Percentiles rank a stretch among this genome's conserved stretches.
phyloP scores from a whole-genome alignment of 2,329 filamentous ascomycete species.

The Cytospora chrysosperma region DNA sequence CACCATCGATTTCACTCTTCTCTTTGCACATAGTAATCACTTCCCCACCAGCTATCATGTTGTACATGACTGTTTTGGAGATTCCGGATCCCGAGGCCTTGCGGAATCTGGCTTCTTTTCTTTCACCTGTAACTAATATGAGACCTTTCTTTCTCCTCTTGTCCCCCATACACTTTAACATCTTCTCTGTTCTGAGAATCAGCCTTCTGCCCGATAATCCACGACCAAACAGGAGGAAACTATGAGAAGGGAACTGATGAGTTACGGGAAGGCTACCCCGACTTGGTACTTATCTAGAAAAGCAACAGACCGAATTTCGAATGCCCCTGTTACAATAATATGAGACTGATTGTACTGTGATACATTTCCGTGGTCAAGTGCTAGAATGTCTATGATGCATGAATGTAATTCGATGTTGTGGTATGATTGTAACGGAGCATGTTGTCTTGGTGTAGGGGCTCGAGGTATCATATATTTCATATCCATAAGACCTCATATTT shows the following conservation, averaged over 20 bases:
- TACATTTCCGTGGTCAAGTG: no score
- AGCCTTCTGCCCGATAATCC: background rate
- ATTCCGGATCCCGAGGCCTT: background rate
- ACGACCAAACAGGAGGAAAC: background rate
- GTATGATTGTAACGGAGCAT: background rate
- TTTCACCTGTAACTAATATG: background rate
- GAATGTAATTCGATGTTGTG: no score
- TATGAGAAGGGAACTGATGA: background rate
- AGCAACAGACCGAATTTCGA: no score
- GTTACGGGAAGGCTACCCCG: background rate
- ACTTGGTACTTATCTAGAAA: no score
- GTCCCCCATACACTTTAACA: background rate
- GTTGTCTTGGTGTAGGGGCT: background rate
- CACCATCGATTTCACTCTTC: background rate
- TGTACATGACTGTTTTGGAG: background rate
- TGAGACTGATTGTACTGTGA: no score
- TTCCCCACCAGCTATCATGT: background rate
- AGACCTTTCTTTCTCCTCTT: background rate
- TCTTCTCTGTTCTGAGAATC: background rate
- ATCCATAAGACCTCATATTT: background rate
- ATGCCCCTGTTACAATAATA: background rate
- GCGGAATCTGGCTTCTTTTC: background rate
- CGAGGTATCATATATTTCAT: background rate
- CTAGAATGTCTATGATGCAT: background rate
- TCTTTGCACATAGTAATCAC: background rate